Evolutionary conservation across 257 asterid species (phyloP), one percentile per base, ranked within the genome.

Genomic region (Penstemon eatonii): DNA sequence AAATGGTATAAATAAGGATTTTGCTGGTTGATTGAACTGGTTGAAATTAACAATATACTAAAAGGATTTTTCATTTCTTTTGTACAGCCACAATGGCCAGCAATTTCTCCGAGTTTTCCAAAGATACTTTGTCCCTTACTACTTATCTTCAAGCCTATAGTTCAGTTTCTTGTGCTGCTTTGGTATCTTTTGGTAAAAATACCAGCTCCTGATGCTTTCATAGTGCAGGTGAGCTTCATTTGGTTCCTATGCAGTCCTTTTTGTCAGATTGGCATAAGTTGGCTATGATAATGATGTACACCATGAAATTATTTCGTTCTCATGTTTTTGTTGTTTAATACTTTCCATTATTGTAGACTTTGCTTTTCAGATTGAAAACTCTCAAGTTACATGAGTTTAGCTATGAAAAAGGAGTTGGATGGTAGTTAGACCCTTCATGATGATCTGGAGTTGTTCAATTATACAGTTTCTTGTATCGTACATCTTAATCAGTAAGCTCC

Each of bases 141-240:
- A 70, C 96, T 93, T 65, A 76, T 88, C 69, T 66, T 88, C 70
- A 93, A 93, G 87, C 80, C 99, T 44, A 56, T 93, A 59, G 65
- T 90, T 76, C 97, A 93, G 82, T 86, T 90, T 78, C 75, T 89
- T 68, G 69, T 82, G 88, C 95, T 93, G 77, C 87, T 93, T 68
- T 93, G 97, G 96, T 90, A 93, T 78, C 89, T 93, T 55, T 90
- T 95, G 74, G 70, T 80, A 19, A 93, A 83, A 79, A 87, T 93
- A 75, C 90, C 97, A 0, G 87, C 95, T 60, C 99, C 99, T 62
- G 95, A 93, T 81, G 88, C 80, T 79, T 88, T 85, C 79, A 64
- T 93, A 44, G 96, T 93, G 81, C 99, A 93, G 96, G 99, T 88
- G 79, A 81, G 86, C 73, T 79, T 55, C 62, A 56, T 62, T 40